Base-by-base conservation (phyloP, 129 eudicot species). In the Saposhnikovia divaricata region DNA sequence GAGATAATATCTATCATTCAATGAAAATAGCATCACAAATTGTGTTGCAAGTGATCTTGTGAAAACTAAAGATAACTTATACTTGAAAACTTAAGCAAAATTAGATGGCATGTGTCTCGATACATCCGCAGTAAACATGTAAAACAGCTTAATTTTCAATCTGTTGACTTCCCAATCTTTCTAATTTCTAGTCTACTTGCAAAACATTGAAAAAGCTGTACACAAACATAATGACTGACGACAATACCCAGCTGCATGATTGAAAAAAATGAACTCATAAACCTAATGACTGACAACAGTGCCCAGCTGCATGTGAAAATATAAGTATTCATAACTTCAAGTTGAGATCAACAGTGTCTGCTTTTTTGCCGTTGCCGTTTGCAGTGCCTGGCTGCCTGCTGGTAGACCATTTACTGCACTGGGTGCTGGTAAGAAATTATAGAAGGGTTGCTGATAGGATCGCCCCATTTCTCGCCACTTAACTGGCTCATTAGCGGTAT, bases 331-430 rank as follows among this genome's bases (percentile, higher is more conserved):
- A 93, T 76, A 93, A 82, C 90, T 86, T 87, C 76, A 93, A 83
- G 79, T 50, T 85, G 72, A 93, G 94, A 89, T 93, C 94, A 81
- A 93, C 72, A 59, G 71, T 76, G 85, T 89, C 98, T 77, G 65
- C 90, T 71, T 72, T 72, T 61, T 83, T 87, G 47, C 78, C 82
- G 75, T 75, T 84, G 79, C 23, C 82, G 76, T 83, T 83, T 48
- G 34, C 15, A 23, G 5, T 10, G 45, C 61, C n/a, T n/a, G n/a
- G n/a, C n/a, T n/a, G n/a, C n/a, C 50, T 37, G 76, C 16, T 13
- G 65, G 34, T 40, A 74, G 88, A 43, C 71, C 83, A 19, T 38
- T 83, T 37, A 72, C 79, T 59, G 68, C 74, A 84, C 79, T 84
- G 37, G 87, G 82, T 74, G 81, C 46, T 77, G 98, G 98, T n/a